Percentiles rank a stretch among this genome's conserved stretches.
These are phyloP conservation scores for Canavalia ensiformis DNA, from an alignment of 306 rosid genomes.

Conservation along the genomic window DNA sequence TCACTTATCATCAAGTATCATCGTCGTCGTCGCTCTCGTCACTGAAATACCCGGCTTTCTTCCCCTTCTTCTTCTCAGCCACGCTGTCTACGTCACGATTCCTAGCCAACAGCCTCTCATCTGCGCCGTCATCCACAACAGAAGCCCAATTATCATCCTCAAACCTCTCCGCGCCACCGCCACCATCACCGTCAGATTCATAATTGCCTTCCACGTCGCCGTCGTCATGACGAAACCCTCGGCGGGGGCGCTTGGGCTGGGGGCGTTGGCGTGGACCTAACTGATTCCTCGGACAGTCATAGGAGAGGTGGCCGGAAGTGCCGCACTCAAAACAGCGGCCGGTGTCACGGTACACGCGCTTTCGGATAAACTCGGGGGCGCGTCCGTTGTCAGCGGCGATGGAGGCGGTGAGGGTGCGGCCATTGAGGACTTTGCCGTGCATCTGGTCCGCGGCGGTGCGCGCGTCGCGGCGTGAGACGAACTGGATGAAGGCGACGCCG, in stretches of 20 bases:
- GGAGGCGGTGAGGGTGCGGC: slow-evolving; percentile 73
- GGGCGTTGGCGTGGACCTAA: slow-evolving; percentile 73
- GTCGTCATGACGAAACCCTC: slow-evolving; percentile 37
- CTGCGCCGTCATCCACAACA: slow-evolving; percentile 72
- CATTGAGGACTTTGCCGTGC: slow-evolving; percentile 77
- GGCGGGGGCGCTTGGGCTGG: slow-evolving; percentile 56
- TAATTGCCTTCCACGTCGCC: slow-evolving; percentile 21
- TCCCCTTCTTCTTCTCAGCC: slow-evolving; percentile 62
- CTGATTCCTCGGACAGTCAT: slow-evolving; percentile 83
- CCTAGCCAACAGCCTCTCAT: slow-evolving; percentile 52
- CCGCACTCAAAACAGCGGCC: slow-evolving; percentile 92
- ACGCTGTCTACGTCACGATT: slow-evolving; percentile 30
- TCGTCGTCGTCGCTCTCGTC: slow-evolving; percentile 88
- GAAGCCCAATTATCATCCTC: slow-evolving; percentile 94
- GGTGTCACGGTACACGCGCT: slow-evolving; percentile 76
- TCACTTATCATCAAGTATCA: slow-evolving; percentile 36
- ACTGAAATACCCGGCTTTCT: slow-evolving; percentile 79
- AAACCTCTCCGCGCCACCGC: slow-evolving; percentile 57
- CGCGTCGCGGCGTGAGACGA: slow-evolving; percentile 80
- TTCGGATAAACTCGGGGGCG: slow-evolving; percentile 78
- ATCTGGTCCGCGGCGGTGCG: slow-evolving; percentile 57
- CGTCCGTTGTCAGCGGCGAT: slow-evolving; percentile 94
- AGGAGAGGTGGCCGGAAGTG: slow-evolving; percentile 74
- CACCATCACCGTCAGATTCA: neutral
- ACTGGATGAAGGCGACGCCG: slow-evolving; percentile 90